Percentiles rank a stretch among this genome's conserved stretches.
Evolutionary conservation across 1,284 basidiomycete species (phyloP).

Genomic region (Rhodotorula sp.): DNA sequence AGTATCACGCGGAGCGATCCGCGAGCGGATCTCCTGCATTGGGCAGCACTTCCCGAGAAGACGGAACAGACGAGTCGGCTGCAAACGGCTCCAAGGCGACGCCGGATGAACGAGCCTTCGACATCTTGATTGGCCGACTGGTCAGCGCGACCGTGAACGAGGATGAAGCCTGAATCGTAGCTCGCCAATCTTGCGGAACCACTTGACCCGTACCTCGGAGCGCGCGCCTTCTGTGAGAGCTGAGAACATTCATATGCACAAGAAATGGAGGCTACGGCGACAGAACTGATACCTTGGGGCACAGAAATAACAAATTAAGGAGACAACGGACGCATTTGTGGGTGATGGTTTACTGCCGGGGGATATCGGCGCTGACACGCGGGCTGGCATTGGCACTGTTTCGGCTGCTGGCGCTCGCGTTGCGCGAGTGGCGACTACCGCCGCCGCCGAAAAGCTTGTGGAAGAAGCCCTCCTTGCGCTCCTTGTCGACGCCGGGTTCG

Average conservation of each 20-base stretch:
- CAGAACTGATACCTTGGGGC: neutral
- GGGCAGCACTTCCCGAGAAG: neutral
- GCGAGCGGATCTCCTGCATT: neutral
- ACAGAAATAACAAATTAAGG: neutral
- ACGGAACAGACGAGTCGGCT: neutral
- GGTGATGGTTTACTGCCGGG: neutral
- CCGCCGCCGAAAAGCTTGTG: neutral
- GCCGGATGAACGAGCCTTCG: slow-evolving; percentile 23
- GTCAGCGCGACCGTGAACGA: slow-evolving; percentile 24
- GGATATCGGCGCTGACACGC: neutral
- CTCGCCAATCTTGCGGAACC: neutral
- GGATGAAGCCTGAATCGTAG: slow-evolving; percentile 3
- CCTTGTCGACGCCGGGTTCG: neutral
- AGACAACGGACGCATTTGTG: neutral
- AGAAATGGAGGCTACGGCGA: neutral
- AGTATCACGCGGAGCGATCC: slow-evolving; percentile 13
- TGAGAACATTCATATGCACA: neutral
- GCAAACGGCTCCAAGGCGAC: neutral
- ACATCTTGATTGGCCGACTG: slow-evolving; percentile 34
- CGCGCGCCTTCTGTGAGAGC: neutral
- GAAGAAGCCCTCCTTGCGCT: slow-evolving; percentile 3
- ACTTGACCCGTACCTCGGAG: neutral
- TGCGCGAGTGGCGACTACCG: neutral
- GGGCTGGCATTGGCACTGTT: neutral
- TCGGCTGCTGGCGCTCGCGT: neutral